These are phyloP conservation scores for Aspergillus pseudoterreus DNA, from an alignment of 2,329 filamentous ascomycete genomes.

Conservation along the genomic window DNA sequence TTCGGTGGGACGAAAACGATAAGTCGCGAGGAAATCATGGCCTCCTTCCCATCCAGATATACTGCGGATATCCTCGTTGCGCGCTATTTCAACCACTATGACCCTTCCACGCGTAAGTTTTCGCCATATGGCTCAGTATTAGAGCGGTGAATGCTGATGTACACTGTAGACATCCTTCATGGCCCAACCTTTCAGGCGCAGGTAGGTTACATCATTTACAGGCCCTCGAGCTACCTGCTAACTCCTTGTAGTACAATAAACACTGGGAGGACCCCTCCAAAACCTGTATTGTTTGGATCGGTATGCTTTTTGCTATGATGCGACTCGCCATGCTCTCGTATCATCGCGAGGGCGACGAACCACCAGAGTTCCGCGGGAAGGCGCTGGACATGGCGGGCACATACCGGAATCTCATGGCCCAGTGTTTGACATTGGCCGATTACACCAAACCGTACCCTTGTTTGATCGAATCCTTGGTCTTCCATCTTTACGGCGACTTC, in stretches of 20 bases:
- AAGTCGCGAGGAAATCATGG: slow-evolving; percentile 71
- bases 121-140: not conserved
- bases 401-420: slow-evolving; percentile 55
- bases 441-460: slow-evolving; percentile 60
- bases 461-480: slow-evolving; percentile 59
- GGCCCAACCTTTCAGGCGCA: slow-evolving; percentile 80
- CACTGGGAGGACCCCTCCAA: slow-evolving; percentile 59
- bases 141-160: slow-evolving; percentile 4
- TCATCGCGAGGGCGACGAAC: slow-evolving; percentile 58
- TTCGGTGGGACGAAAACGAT: slow-evolving; percentile 68
- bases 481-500: slow-evolving; percentile 61
- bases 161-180: slow-evolving; percentile 63
- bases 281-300: slow-evolving; percentile 59
- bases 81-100: slow-evolving; percentile 84
- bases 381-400: slow-evolving; percentile 45
- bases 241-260: slow-evolving; percentile 52
- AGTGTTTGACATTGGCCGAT: slow-evolving; percentile 61
- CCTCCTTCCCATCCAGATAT: slow-evolving; percentile 74
- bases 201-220: slow-evolving; percentile 34
- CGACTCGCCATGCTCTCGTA: slow-evolving; percentile 62
- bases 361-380: slow-evolving; percentile 59
- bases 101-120: slow-evolving; percentile 57
- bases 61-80: slow-evolving; percentile 80
- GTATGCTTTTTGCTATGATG: slow-evolving; percentile 62
- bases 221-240: not conserved